These are phyloP conservation scores for Euphrasia confusa DNA, from an alignment of 257 asterid species.

Conservation along the genomic window DNA sequence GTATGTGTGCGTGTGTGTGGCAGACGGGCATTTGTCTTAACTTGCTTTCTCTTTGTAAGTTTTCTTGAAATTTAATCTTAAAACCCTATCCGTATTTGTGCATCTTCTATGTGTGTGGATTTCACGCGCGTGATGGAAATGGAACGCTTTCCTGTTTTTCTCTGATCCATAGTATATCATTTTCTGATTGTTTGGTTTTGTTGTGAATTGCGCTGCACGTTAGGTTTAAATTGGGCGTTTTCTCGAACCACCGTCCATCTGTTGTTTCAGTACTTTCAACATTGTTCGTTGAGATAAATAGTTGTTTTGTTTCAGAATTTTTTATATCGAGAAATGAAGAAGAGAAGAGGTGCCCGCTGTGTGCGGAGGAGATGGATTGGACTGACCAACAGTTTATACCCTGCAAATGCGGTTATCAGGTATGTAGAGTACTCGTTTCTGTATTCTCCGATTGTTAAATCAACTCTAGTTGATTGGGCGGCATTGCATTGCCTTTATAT, in stretches of 20 bases:
- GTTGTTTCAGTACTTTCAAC: background rate
- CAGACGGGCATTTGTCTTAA: too few relatives aligned
- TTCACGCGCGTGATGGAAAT: constrained; percentile 3
- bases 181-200: background rate
- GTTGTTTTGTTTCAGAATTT: constrained; percentile 20
- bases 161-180: constrained; percentile 22
- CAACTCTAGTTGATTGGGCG: too few relatives aligned
- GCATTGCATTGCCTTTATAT: too few relatives aligned
- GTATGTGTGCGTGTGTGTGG: too few relatives aligned
- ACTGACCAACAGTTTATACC: constrained; percentile 96
- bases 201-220: background rate
- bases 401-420: constrained; percentile 89
- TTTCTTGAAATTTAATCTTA: too few relatives aligned
- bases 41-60: too few relatives aligned
- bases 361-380: constrained; percentile 99
- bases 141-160: constrained; percentile 16
- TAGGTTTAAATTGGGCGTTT: constrained; percentile 23
- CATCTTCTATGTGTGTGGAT: too few relatives aligned
- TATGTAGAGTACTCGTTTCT: too few relatives aligned
- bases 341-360: constrained; percentile 93
- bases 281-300: constrained; percentile 1
- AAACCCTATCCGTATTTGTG: too few relatives aligned
- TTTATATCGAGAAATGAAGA: constrained; percentile 63
- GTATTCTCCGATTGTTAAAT: too few relatives aligned
- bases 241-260: background rate